phyloP scores from a whole-genome alignment of 2,329 filamentous ascomycete species.

The Keithomyces neogunnii region DNA sequence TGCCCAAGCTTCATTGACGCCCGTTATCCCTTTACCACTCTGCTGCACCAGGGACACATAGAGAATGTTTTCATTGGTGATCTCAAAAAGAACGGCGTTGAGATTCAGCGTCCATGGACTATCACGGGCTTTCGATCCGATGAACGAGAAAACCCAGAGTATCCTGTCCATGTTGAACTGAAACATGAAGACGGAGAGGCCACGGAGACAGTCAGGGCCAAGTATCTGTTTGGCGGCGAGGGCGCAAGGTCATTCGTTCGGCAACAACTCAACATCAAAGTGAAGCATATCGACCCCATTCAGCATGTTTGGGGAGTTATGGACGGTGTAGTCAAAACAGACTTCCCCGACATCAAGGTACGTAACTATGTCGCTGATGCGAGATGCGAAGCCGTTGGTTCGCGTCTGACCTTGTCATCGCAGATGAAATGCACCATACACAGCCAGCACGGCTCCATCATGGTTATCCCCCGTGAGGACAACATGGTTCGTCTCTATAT shows the following conservation, averaged over 20 bases:
- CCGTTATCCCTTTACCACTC: conserved; percentile 61
- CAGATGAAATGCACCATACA: conserved; percentile 71
- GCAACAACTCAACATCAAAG: conserved; percentile 57
- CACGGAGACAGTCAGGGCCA: conserved; percentile 58
- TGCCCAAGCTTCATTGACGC: conserved; percentile 78
- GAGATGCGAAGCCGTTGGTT: background rate
- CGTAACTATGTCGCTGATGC: conserved; percentile 7
- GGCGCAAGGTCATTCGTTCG: conserved; percentile 60
- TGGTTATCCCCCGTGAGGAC: conserved; percentile 68
- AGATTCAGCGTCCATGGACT: conserved; percentile 57
- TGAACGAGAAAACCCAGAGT: conserved; percentile 47
- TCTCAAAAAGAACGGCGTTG: conserved; percentile 50
- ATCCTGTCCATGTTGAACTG: conserved; percentile 73
- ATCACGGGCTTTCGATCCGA: conserved; percentile 54
- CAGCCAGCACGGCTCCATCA: conserved; percentile 64
- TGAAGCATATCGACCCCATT: conserved; percentile 63
- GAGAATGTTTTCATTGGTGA: conserved; percentile 63
- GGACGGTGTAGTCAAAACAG: conserved; percentile 62
- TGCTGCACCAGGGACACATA: conserved; percentile 64
- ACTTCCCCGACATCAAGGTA: conserved; percentile 71
- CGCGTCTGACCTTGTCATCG: background rate
- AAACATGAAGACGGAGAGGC: conserved; percentile 66
- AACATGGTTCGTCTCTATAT: conserved; percentile 64
- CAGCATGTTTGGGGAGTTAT: conserved; percentile 70
- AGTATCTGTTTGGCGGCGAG: conserved; percentile 65